Evolutionary conservation across 1,139 yeast genomes (phyloP), one percentile per base, ranked within the genome.

Genomic region (Suhomyces yuchorum): DNA sequence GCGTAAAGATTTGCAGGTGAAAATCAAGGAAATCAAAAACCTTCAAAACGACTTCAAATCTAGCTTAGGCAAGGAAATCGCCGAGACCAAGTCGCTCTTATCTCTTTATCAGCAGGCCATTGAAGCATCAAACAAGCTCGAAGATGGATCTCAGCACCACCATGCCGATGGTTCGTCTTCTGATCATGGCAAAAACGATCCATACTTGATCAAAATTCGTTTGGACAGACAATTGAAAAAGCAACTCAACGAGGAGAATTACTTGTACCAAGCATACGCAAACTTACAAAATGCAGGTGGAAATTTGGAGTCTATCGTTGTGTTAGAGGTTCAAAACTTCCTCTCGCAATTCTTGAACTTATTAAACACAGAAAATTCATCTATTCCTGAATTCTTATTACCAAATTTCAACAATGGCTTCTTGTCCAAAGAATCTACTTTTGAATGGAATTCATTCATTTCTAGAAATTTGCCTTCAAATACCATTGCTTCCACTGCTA

Each of bases 391-490:
- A 54, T 77, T 77, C 48, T 72, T 90, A 51, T 75, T 87, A 36
- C 84, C 89, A 8, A 84, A 82, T 62, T 68, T 91, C 49, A 83
- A 84, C 56, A 68, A 78, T 44, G 96, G 97, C 1, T 84, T 90
- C 56, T 80, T 89, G 51, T 78, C 87, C 37, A 85, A 87, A 61
- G 93, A 87, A 53, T 82, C 96, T 9, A 76, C 81, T 28, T 81
- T 83, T 62, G 99, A 93, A 71, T 93, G 98, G 97, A 91, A 87
- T 54, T 79, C 87, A 24, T 93, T 90, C 56, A 80, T 91, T 47
- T 70, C 82, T 20, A 79, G 85, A 51, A 91, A 91, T 66, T 73
- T 82, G 46, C 75, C 79, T 15, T 56, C 69, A 7, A 64, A 68
- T 6, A 59, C 67, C 18, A 59, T 67, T 28, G 59, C 72, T 4